A percentile compares a stretch with the other conserved stretches of the same genome.
phyloP scores from a whole-genome alignment of 495 filamentous ascomycete species.

The Parachaetomium inaequale region DNA sequence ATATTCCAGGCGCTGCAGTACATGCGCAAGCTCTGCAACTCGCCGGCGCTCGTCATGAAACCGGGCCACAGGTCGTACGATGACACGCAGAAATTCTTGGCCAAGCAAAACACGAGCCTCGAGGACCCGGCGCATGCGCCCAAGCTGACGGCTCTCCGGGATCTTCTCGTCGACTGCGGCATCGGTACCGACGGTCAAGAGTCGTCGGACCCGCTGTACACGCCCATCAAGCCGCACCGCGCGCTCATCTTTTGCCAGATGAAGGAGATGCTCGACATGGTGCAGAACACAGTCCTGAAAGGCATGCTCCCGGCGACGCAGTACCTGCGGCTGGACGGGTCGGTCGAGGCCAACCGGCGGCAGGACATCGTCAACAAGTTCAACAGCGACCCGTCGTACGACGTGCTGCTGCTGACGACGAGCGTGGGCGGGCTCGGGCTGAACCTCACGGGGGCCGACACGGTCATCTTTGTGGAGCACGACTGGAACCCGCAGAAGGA shows the following conservation, averaged over 20 bases:
- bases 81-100: constrained; percentile 70
- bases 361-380: constrained; percentile 98
- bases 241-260: constrained; percentile 98
- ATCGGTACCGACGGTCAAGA: constrained; percentile 76
- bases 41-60: constrained; percentile 90
- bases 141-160: constrained; percentile 82
- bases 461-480: constrained; percentile 98
- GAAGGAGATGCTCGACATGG: constrained; percentile 99
- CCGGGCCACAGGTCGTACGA: constrained; percentile 88
- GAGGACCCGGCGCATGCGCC: constrained; percentile 86
- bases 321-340: constrained; percentile 85
- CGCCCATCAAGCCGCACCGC: constrained; percentile 88
- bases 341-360: constrained; percentile 81
- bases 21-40: constrained; percentile 99
- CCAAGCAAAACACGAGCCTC: constrained; percentile 67
- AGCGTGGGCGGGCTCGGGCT: constrained; percentile 91
- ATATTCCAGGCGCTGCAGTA: constrained; percentile 99
- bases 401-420: constrained; percentile 87
- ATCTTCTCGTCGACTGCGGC: constrained; percentile 90
- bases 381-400: constrained; percentile 94
- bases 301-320: constrained; percentile 81
- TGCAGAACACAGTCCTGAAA: constrained; percentile 84
- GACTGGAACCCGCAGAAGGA: constrained; percentile 99
- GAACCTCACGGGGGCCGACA: constrained; percentile 95
- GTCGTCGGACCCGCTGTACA: constrained; percentile 54